Conservation (phyloP, 768 basidiomycete genomes). For the Suillus spraguei region DNA sequence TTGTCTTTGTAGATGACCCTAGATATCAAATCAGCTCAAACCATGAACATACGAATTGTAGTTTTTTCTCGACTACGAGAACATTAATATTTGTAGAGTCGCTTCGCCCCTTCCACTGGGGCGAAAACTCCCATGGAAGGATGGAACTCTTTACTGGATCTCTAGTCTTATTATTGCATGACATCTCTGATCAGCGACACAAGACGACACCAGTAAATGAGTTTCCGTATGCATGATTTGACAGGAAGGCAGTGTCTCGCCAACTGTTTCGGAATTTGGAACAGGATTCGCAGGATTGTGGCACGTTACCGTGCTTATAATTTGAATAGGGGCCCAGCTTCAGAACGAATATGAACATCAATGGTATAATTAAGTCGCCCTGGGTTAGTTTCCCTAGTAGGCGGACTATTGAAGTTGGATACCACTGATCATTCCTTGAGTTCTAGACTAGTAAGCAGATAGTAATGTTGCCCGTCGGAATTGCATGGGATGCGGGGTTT, state of each 20-base stretch:
- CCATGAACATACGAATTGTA: background rate
- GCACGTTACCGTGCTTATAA: constrained; percentile 67
- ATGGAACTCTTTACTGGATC: constrained; percentile 45
- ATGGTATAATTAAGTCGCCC: background rate
- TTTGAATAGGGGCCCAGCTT: constrained; percentile 52
- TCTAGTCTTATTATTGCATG: constrained; percentile 59
- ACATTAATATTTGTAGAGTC: background rate
- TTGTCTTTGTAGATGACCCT: background rate
- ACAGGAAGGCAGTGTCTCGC: constrained; percentile 67
- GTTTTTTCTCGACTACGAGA: background rate
- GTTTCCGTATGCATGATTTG: constrained; percentile 58
- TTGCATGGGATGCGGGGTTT: too few species aligned
- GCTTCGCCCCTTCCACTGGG: constrained; percentile 41
- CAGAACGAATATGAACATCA: background rate
- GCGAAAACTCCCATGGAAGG: constrained; percentile 41
- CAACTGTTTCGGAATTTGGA: constrained; percentile 56
- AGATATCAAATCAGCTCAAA: background rate
- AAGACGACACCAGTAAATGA: constrained; percentile 65
- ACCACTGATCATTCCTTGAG: background rate
- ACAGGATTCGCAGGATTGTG: constrained; percentile 61
- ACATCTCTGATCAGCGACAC: constrained; percentile 74
- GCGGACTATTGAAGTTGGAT: background rate
- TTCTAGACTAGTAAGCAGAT: constrained; percentile 49
- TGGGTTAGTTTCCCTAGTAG: background rate
- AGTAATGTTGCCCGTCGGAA: constrained; percentile 38